Percentiles rank a stretch among this genome's conserved stretches.
Conservation (phyloP, 495 filamentous ascomycete genomes). For the Talaromyces stipitatus region DNA sequence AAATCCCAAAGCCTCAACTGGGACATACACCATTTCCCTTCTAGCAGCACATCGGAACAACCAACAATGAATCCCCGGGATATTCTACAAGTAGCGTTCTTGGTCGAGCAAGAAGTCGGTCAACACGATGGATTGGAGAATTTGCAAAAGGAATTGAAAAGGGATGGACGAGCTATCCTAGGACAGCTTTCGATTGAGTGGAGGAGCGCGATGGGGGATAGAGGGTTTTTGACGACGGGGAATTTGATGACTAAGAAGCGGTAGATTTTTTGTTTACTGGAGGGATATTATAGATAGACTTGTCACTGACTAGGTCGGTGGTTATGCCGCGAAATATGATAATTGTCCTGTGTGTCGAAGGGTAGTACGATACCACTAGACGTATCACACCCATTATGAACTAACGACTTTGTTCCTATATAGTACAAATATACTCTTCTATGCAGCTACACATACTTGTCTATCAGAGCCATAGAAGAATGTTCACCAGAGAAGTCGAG, state of each 20-base stretch:
- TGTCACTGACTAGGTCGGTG: no score
- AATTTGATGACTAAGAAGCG: constrained; percentile 61
- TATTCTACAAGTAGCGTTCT: constrained; percentile 85
- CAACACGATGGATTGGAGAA: constrained; percentile 39
- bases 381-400: no score
- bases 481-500: no score
- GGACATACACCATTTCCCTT: constrained; percentile 35
- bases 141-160: constrained; percentile 42
- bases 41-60: constrained; percentile 19
- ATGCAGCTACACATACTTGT: no score
- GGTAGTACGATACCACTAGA: no score
- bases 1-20: constrained; percentile 50
- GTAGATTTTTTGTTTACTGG: not conserved
- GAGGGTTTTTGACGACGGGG: constrained; percentile 78
- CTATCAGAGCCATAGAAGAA: no score
- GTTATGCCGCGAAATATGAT: no score
- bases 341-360: no score
- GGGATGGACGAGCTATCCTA: constrained; percentile 57
- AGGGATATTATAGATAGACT: no score
- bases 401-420: no score
- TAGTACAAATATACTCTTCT: no score
- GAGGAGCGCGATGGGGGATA: constrained; percentile 84
- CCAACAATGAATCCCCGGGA: constrained; percentile 78
- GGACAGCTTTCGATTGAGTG: constrained; percentile 83
- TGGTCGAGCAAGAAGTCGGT: constrained; percentile 61